phyloP scores from a whole-genome alignment of 192 early-diverging fungal genomes.

The Gamsiella multidivaricata region DNA sequence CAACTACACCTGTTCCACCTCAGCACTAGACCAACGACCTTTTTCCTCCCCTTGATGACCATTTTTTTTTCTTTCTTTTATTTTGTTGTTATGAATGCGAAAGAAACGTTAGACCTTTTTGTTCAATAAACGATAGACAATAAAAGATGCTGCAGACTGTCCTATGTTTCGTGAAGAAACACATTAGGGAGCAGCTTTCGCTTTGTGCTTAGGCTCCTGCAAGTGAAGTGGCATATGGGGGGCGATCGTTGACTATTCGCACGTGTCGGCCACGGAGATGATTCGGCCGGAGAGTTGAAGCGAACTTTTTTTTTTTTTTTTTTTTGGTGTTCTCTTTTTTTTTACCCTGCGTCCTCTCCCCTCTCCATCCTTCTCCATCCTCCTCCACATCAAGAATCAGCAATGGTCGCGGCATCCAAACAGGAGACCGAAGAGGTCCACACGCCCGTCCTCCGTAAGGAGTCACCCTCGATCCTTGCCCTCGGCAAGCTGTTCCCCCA shows the following conservation, averaged over 20 bases:
- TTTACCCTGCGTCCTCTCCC: not conserved
- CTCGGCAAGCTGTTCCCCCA: slow-evolving; percentile 64
- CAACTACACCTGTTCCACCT: slow-evolving; percentile 27
- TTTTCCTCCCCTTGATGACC: not conserved
- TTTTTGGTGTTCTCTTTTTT: not conserved
- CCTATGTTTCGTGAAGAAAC: not conserved
- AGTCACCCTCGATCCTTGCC: slow-evolving; percentile 63
- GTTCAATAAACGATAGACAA: not conserved
- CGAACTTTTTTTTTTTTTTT: not conserved
- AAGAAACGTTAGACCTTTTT: not conserved
- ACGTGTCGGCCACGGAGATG: slow-evolving; percentile 30
- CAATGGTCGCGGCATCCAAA: slow-evolving; percentile 37
- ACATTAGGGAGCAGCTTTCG: not conserved
- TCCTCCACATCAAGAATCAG: not conserved
- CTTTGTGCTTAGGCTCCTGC: too few relatives aligned
- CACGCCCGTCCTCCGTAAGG: slow-evolving; percentile 16
- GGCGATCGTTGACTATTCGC: slow-evolving; percentile 7
- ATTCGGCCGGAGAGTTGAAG: slow-evolving; percentile 30
- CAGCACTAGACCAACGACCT: not conserved
- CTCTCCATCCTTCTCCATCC: not conserved
- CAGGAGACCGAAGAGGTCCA: slow-evolving; percentile 34
- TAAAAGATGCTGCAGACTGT: not conserved
- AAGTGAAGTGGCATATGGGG: not conserved
- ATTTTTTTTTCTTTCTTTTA: not conserved
- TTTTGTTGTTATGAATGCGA: not conserved